Percentiles rank a stretch among this genome's conserved stretches.
Evolutionary conservation across 495 filamentous ascomycete species (phyloP).

Genomic region (Aspergillus heteromorphus): DNA sequence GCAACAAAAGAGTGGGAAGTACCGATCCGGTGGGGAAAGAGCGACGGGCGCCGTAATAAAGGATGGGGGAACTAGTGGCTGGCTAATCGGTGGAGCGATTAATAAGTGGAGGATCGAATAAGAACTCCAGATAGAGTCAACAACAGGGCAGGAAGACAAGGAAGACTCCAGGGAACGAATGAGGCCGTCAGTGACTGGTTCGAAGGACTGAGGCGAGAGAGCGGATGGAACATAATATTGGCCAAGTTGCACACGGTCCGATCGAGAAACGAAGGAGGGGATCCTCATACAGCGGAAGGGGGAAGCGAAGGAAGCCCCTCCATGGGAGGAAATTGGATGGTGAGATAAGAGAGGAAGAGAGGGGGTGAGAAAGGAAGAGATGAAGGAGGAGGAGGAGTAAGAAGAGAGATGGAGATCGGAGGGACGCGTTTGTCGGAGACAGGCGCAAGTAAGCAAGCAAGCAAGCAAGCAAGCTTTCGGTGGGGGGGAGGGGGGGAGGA

Average conservation of each 20-base stretch:
- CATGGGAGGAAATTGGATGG: slow-evolving; percentile 10
- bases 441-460: no score
- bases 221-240: slow-evolving; percentile 15
- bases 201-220: slow-evolving; percentile 4
- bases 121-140: no score
- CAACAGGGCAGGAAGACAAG: background rate
- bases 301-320: slow-evolving; percentile 18
- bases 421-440: background rate
- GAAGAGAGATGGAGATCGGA: background rate
- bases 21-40: background rate
- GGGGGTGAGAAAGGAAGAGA: background rate
- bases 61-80: background rate
- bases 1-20: slow-evolving; percentile 3
- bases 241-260: slow-evolving; percentile 3
- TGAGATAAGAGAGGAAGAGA: slow-evolving; percentile 11
- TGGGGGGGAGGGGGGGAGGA: background rate
- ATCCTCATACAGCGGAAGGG: slow-evolving; percentile 14
- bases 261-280: slow-evolving; percentile 9
- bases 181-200: slow-evolving; percentile 4
- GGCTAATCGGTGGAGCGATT: background rate
- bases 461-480: no score
- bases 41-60: background rate
- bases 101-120: background rate
- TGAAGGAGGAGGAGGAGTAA: slow-evolving; percentile 6
- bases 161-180: slow-evolving; percentile 7